phyloP scores from a whole-genome alignment of 495 filamentous ascomycete genomes.

The Apodospora peruviana region DNA sequence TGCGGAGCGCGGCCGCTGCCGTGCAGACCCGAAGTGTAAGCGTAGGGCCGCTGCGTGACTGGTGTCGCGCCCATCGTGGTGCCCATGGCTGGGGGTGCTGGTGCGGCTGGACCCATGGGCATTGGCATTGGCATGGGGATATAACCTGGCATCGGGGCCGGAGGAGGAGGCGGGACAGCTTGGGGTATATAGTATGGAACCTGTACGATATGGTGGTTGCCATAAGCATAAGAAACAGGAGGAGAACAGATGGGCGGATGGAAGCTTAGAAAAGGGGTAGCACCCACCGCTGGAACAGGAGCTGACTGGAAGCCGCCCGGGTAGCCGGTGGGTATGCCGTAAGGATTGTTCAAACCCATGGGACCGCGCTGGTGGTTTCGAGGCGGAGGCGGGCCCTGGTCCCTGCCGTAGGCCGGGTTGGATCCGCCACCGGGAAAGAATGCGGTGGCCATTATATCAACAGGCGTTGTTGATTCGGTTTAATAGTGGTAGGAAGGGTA shows the following conservation, averaged over 20 bases:
- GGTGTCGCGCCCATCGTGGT: slow-evolving; percentile 5
- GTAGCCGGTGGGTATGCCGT: neutral
- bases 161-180: neutral
- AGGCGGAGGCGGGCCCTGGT: slow-evolving; percentile 18
- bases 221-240: neutral
- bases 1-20: slow-evolving; percentile 25
- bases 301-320: neutral
- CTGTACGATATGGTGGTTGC: neutral
- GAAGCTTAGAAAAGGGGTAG: too few relatives aligned
- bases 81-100: slow-evolving; percentile 3
- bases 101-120: neutral
- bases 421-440: slow-evolving; percentile 10
- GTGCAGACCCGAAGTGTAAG: slow-evolving; percentile 15
- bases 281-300: neutral
- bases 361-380: neutral
- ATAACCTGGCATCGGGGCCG: neutral
- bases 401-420: slow-evolving; percentile 22
- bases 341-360: neutral
- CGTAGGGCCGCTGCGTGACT: slow-evolving; percentile 3
- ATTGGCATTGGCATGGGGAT: neutral
- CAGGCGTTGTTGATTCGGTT: neutral
- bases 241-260: neutral
- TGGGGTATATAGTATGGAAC: neutral
- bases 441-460: neutral
- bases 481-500: neutral